Evolutionary conservation across 2,329 filamentous ascomycete genomes (phyloP).

Genomic region (Clarireedia sp.): DNA sequence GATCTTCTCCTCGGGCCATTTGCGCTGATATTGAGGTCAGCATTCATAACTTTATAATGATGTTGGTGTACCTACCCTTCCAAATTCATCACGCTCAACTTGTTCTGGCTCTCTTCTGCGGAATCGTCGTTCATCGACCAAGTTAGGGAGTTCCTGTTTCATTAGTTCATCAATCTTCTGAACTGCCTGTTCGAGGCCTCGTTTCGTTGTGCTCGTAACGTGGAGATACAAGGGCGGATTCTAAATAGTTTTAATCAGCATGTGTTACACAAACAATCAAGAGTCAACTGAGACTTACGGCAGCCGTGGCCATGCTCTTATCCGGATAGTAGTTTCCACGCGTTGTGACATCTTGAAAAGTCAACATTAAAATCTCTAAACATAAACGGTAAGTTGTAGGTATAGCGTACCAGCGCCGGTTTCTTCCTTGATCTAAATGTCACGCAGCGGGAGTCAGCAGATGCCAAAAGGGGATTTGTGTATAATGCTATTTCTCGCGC

Average conservation of each 20-base stretch:
- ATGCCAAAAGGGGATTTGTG: conserved; percentile 63
- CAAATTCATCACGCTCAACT: conserved; percentile 84
- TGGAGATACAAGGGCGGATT: conserved; percentile 92
- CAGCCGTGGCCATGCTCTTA: conserved; percentile 90
- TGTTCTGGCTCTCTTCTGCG: conserved; percentile 70
- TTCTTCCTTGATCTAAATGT: conserved; percentile 97
- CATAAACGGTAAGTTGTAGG: conserved; percentile 35
- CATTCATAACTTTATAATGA: not conserved
- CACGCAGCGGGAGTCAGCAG: conserved; percentile 87
- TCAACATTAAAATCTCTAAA: conserved; percentile 44
- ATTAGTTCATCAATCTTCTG: conserved; percentile 88
- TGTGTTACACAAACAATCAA: not conserved
- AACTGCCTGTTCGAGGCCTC: conserved; percentile 84
- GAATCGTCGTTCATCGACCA: conserved; percentile 92
- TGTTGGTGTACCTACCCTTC: conserved; percentile 55
- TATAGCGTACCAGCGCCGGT: conserved; percentile 96
- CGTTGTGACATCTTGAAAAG: conserved; percentile 90
- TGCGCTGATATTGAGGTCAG: conserved; percentile 53
- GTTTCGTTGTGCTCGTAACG: conserved; percentile 85
- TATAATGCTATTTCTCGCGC: conserved; percentile 51
- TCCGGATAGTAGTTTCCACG: conserved; percentile 95
- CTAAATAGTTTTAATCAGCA: conserved; percentile 39
- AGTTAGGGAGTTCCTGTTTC: conserved; percentile 88
- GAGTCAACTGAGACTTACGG: conserved; percentile 50
- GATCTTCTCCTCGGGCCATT: conserved; percentile 98